These are phyloP conservation scores for Effrenium voratum DNA, from an alignment of 73 alveolate species.

Conservation along the genomic window DNA sequence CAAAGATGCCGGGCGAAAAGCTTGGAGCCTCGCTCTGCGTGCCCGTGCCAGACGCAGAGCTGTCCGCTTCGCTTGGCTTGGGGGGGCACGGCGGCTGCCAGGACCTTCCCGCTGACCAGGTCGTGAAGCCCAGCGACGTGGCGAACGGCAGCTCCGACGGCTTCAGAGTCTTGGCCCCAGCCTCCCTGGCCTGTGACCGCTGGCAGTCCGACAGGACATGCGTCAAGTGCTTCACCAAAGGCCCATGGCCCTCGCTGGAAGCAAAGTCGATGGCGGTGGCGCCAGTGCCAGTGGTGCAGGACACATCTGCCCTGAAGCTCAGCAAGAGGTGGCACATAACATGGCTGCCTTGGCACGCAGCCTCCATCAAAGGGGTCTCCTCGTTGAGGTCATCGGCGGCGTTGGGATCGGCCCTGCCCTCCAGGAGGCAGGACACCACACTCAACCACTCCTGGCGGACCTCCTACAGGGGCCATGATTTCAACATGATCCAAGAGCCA, in stretches of 20 bases:
- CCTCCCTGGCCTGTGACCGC: neutral
- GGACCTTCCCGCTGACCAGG: conserved; percentile 58
- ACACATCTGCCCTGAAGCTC: conserved; percentile 42
- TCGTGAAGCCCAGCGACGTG: conserved; percentile 60
- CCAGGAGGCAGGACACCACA: conserved; percentile 33
- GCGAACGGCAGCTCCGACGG: conserved; percentile 45
- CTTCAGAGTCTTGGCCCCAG: neutral
- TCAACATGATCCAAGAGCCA: no score
- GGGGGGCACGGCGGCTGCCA: neutral
- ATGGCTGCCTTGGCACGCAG: conserved; percentile 56
- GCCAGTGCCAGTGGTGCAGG: conserved; percentile 10
- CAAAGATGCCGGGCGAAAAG: neutral
- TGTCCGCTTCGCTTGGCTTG: no score
- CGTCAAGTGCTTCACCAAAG: conserved; percentile 1
- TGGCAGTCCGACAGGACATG: neutral
- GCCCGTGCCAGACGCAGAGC: no score
- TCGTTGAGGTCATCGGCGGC: conserved; percentile 59
- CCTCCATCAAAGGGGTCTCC: conserved; percentile 86
- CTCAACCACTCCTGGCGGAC: neutral
- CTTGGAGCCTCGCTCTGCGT: no score
- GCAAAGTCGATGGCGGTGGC: conserved; percentile 79
- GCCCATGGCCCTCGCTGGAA: conserved; percentile 37
- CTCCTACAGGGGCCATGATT: no score
- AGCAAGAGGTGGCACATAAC: conserved; percentile 44
- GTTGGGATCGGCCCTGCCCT: conserved; percentile 85